phyloP scores from a whole-genome alignment of 2,329 filamentous ascomycete genomes.

The Fusarium palustre region DNA sequence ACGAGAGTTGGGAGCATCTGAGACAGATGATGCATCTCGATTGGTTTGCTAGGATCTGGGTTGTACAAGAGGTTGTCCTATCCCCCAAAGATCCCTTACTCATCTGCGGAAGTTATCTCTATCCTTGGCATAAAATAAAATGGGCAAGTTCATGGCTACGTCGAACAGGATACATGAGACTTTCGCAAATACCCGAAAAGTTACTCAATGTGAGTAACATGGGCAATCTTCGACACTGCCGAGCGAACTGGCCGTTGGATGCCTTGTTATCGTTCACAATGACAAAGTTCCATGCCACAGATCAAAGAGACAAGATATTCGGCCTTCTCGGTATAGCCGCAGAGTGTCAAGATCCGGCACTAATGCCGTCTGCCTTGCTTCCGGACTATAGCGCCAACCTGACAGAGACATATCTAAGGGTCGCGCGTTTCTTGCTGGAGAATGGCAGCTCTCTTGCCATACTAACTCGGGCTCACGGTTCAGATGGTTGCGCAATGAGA shows the following conservation, averaged over 20 bases:
- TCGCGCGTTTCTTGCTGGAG: not conserved
- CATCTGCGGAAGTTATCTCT: not conserved
- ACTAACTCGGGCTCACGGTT: not conserved
- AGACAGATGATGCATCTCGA: not conserved
- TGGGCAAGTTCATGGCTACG: slow-evolving; percentile 5
- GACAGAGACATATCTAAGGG: not conserved
- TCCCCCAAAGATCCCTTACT: not conserved
- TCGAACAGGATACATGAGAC: not conserved
- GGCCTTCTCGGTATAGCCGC: not conserved
- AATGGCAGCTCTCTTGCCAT: not conserved
- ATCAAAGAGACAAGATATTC: slow-evolving; percentile 6
- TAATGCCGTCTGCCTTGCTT: not conserved
- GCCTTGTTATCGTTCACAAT: slow-evolving; percentile 9
- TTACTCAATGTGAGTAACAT: not conserved
- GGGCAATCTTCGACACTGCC: not conserved
- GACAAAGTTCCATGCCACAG: slow-evolving; percentile 6
- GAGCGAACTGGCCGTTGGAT: not conserved
- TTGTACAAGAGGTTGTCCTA: not conserved
- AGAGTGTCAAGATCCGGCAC: not conserved
- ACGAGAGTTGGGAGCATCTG: not conserved
- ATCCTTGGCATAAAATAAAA: not conserved
- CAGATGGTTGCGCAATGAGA: not conserved
- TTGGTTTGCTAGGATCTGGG: slow-evolving; percentile 2
- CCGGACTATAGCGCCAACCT: not conserved
- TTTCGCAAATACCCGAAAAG: not conserved